Base-by-base conservation (phyloP, 1,139 yeast genomes). In the Candida dubliniensis region DNA sequence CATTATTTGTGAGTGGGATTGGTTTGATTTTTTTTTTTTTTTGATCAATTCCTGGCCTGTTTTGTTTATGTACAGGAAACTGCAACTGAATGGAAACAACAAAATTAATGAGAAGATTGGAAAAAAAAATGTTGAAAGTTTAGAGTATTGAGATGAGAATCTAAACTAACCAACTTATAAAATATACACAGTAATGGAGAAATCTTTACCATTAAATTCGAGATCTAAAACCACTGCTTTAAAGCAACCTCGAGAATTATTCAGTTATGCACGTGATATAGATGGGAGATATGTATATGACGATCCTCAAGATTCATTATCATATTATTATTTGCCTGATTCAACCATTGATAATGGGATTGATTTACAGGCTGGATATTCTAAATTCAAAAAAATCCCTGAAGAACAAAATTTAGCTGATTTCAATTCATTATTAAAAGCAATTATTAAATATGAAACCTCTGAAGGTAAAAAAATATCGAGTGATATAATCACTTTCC, bases 271-370 rank as follows among this genome's bases (percentile, higher is more conserved):
- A 5, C 66, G 88, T 40, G 79, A 77, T 50, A 63, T 71, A 11
- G 77, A 81, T 8, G 75, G 81, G 3, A 56, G 59, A 15, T 72
- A 64, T 56, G 59, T 61, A 2, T 68, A 71, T 39, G 76, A 73
- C 25, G 63, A 74, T 13, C 82, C 79, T 49, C 81, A 76, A 40
- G 56, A 60, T 11, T 53, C 57, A 30, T 63, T 87, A 41, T 67
- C 76, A 23, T 88, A 88, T 64, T 90, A 74, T 66, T 93, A 89
- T 61, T 72, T 90, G 36, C 95, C 96, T 4, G 90, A 87, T 57
- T 62, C 81, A 6, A 77, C 73, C 38, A 58, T 87, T 14, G 81
- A 79, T 40, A 44, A 31, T 5, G 62, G 64, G 13, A 66, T 79
- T 31, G 91, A 89, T 58, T 71, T 93, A 27, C 72, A 74, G 25